Conservation (phyloP, 78 protist genomes). For the Speleostelium caveatum region DNA sequence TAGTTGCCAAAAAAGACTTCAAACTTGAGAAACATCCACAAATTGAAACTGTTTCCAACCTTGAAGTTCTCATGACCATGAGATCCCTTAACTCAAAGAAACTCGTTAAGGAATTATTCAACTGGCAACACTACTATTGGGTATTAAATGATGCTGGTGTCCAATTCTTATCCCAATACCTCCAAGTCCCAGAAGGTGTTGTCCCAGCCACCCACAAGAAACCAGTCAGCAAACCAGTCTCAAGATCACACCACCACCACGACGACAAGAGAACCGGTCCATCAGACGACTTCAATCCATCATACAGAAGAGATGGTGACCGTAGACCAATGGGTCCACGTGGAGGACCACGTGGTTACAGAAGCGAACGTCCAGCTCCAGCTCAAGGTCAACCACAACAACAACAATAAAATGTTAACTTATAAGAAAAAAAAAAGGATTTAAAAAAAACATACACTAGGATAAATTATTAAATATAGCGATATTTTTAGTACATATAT, state of each 20-base stretch:
- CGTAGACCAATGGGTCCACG: neutral
- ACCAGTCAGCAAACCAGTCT: constrained; percentile 33
- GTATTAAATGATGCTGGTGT: constrained; percentile 95
- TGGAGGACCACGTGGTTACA: too few relatives aligned
- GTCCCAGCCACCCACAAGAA: constrained; percentile 95
- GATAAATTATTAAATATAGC: too few relatives aligned
- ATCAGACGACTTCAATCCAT: constrained; percentile 73
- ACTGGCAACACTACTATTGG: constrained; percentile 96
- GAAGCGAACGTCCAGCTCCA: too few relatives aligned
- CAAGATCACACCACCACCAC: constrained; percentile 13
- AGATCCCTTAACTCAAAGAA: constrained; percentile 90
- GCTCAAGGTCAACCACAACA: too few relatives aligned
- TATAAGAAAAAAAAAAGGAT: too few relatives aligned
- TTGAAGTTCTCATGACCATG: constrained; percentile 89
- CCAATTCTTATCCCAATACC: constrained; percentile 93
- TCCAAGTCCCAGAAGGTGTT: constrained; percentile 92
- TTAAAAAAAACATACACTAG: too few relatives aligned
- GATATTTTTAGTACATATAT: too few relatives aligned
- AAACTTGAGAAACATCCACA: constrained; percentile 23
- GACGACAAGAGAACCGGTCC: constrained; percentile 77
- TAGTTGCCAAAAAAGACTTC: constrained; percentile 82
- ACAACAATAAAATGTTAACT: too few relatives aligned
- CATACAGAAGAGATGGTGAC: constrained; percentile 14
- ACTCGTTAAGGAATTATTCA: constrained; percentile 90
- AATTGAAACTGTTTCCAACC: constrained; percentile 86